phyloP scores from a whole-genome alignment of 2,329 filamentous ascomycete species.

The Curvularia verruculosa region DNA sequence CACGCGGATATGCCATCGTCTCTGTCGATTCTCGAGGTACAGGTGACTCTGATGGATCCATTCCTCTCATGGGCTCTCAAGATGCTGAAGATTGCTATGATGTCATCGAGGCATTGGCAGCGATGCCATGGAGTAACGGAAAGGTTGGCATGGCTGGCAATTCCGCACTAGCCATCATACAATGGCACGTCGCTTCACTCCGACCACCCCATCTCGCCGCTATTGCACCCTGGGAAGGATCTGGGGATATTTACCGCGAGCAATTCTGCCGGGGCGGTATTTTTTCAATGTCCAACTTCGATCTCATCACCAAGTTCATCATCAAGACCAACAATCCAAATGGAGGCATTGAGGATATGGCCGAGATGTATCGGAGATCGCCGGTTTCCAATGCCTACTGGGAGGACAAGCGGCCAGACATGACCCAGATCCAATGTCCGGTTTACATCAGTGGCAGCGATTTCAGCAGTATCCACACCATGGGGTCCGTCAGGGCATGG shows the following conservation, averaged over 20 bases:
- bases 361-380: conserved; percentile 10
- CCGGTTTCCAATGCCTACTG: conserved; percentile 14
- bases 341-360: conserved; percentile 8
- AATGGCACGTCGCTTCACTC: conserved; percentile 53
- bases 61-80: conserved; percentile 51
- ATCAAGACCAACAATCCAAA: conserved; percentile 9
- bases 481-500: conserved; percentile 18
- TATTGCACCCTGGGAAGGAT: conserved; percentile 57
- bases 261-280: conserved; percentile 18
- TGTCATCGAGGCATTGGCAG: conserved; percentile 36
- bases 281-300: conserved; percentile 8
- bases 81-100: conserved; percentile 45
- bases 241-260: conserved; percentile 29
- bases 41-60: conserved; percentile 43
- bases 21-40: conserved; percentile 41
- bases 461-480: conserved; percentile 17
- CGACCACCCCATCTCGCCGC: conserved; percentile 50
- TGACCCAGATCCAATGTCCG: conserved; percentile 20
- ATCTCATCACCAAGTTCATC: conserved; percentile 9
- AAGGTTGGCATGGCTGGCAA: conserved; percentile 53
- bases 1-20: conserved; percentile 45
- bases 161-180: conserved; percentile 49
- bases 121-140: conserved; percentile 54
- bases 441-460: conserved; percentile 21
- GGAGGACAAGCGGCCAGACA: conserved; percentile 19